These are phyloP conservation scores for Entamoeba invadens DNA, from an alignment of 208 protist genomes.

Conservation along the genomic window DNA sequence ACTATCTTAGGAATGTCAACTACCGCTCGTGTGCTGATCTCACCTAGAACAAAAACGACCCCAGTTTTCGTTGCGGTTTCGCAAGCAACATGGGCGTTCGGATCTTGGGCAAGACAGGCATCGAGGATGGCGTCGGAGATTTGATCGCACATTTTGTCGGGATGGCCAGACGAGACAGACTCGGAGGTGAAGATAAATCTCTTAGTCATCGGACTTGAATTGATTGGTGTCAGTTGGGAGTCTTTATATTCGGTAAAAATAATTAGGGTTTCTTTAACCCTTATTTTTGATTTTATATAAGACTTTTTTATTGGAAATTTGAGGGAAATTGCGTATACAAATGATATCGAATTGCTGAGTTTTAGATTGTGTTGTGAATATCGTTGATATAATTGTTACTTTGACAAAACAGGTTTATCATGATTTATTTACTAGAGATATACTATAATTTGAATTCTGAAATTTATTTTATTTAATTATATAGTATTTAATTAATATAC, in stretches of 20 bases:
- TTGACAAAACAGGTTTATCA: too few species aligned
- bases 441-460: too few species aligned
- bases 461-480: too few species aligned
- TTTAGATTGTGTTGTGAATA: background rate
- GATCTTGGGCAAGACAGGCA: conserved; percentile 84
- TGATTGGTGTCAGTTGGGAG: background rate
- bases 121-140: conserved; percentile 98
- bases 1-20: conserved; percentile 92
- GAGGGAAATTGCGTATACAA: background rate
- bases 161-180: conserved; percentile 94
- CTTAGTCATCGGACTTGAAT: background rate
- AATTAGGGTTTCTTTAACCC: background rate
- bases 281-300: background rate
- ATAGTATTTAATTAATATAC: too few species aligned
- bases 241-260: background rate
- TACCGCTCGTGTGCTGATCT: conserved; percentile 87
- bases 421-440: too few species aligned
- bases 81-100: conserved; percentile 86
- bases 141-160: conserved; percentile 97
- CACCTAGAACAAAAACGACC: conserved; percentile 94
- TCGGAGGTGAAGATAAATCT: conserved; percentile 64
- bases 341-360: background rate
- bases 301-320: background rate
- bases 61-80: conserved; percentile 90
- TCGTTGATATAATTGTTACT: too few species aligned